Evolutionary conservation across 2,329 filamentous ascomycete genomes (phyloP), one percentile per base, ranked within the genome.

Genomic region (Aspergillus sp.): DNA sequence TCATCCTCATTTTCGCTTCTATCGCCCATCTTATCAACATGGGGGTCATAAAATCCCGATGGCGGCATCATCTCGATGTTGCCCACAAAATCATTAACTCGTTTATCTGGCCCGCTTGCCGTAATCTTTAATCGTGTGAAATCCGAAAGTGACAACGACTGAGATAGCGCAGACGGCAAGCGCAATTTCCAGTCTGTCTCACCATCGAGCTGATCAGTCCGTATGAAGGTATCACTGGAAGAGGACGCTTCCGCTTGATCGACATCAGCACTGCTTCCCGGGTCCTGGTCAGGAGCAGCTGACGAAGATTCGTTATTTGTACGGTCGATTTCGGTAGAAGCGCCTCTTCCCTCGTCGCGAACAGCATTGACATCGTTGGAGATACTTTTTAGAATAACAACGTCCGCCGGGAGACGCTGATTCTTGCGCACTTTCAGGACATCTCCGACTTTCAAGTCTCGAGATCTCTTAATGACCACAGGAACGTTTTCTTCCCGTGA

Each of bases 111-210:
- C 63, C 96, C 93, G 48, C 93, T 91, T 34, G 91, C 95, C 3
- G 88, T 90, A 48, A 99, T 85, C 43, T 79, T 80, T 11, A 89
- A 72, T 36, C 83, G 78, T 3, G 78, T 78, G 53, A 96, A 87
- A 63, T 96, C 90, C 45, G 85, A 84, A 1, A 87, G 77, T 0
- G 86, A 76, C 18, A 99, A 78, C n/a, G 80, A 83, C 69, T 99
- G 95, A 0, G 93, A 93, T 24, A 98, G 76, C 0, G 90, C 86
- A 12, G 92, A 95, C 1, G 95, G 92, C 36, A 98, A 76, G 30
- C 96, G 88, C 56, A 99, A 80, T 76, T 99, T 99, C 96, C 95
- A 99, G 70, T 99, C 95, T 0, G 95, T 99, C 77, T 99, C 95
- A 65, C 95, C 95, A 68, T 99, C 95, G 9, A 99, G 82, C 71